Conservation (phyloP, 176 grass and related monocot species). For the Musa troglodytarum region DNA sequence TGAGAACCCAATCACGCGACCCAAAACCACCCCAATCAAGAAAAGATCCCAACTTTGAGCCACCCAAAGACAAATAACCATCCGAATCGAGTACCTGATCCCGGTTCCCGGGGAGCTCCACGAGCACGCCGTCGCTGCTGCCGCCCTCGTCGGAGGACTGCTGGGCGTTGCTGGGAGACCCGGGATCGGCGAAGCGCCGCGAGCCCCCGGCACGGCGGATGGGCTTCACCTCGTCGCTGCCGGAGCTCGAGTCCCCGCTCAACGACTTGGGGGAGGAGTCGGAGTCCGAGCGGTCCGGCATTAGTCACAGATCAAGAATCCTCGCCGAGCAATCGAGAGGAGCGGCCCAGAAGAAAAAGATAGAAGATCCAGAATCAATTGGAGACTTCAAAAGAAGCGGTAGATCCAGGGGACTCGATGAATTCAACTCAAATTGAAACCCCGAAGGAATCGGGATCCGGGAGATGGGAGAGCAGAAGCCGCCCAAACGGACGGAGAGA, state of each 20-base stretch:
- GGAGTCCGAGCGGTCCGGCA: slow-evolving; percentile 68
- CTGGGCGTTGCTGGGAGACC: slow-evolving; percentile 34
- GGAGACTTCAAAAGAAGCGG: no score
- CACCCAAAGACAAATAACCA: not conserved
- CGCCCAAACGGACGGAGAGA: no score
- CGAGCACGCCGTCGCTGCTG: slow-evolving; percentile 95
- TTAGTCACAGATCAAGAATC: slow-evolving; percentile 8
- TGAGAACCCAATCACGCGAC: slow-evolving; percentile 7
- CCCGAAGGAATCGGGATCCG: no score
- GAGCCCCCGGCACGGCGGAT: not conserved
- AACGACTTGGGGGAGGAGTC: slow-evolving; percentile 70
- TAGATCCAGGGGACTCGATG: no score
- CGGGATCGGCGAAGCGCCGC: slow-evolving; percentile 2
- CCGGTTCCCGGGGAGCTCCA: slow-evolving; percentile 74
- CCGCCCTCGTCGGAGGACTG: slow-evolving; percentile 71
- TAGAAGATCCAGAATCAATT: no score
- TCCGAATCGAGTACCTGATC: slow-evolving; percentile 4
- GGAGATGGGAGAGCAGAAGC: no score
- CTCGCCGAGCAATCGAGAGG: not conserved
- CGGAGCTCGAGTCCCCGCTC: slow-evolving; percentile 24
- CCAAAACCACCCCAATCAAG: not conserved
- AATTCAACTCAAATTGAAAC: no score
- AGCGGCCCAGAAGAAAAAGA: no score
- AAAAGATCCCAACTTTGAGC: slow-evolving; percentile 1
- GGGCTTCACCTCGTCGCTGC: slow-evolving; percentile 18